These are phyloP conservation scores for Ustilago xerochloae DNA, from an alignment of 1,284 basidiomycete genomes.

Conservation along the genomic window DNA sequence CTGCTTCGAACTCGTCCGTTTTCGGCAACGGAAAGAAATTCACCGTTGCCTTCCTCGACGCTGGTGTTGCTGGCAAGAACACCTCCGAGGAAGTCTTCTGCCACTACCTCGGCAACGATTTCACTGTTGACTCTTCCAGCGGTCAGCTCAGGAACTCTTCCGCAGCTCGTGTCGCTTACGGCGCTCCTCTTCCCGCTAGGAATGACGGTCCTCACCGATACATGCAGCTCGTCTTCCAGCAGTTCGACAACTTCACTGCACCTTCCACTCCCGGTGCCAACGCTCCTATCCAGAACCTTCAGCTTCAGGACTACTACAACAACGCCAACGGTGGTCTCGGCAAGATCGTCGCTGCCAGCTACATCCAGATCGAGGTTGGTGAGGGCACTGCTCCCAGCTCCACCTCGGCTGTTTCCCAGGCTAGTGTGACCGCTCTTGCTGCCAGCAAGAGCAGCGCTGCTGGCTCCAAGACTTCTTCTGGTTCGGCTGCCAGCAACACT, in stretches of 20 bases:
- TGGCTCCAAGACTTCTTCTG: slow-evolving; percentile 12
- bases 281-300: slow-evolving; percentile 25
- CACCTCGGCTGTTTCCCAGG: slow-evolving; percentile 33
- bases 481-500: slow-evolving; percentile 8
- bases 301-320: slow-evolving; percentile 42
- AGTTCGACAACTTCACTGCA: slow-evolving; percentile 51
- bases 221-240: slow-evolving; percentile 58
- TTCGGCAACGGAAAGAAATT: slow-evolving; percentile 37
- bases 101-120: slow-evolving; percentile 54
- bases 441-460: slow-evolving; percentile 35
- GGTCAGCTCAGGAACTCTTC: slow-evolving; percentile 38
- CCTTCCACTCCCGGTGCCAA: slow-evolving; percentile 37
- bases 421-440: slow-evolving; percentile 40
- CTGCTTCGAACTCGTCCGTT: slow-evolving; percentile 13
- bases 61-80: slow-evolving; percentile 50
- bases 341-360: slow-evolving; percentile 56
- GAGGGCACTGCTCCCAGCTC: slow-evolving; percentile 33
- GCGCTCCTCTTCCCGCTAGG: slow-evolving; percentile 41
- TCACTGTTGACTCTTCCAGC: slow-evolving; percentile 21
- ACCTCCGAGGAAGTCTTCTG: slow-evolving; percentile 28
- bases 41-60: slow-evolving; percentile 48
- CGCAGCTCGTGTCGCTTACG: slow-evolving; percentile 42
- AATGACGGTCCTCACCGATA: slow-evolving; percentile 57
- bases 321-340: slow-evolving; percentile 50
- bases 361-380: slow-evolving; percentile 55